Base-by-base conservation (phyloP, 2,329 filamentous ascomycete genomes). In the Triangularia setosa region DNA sequence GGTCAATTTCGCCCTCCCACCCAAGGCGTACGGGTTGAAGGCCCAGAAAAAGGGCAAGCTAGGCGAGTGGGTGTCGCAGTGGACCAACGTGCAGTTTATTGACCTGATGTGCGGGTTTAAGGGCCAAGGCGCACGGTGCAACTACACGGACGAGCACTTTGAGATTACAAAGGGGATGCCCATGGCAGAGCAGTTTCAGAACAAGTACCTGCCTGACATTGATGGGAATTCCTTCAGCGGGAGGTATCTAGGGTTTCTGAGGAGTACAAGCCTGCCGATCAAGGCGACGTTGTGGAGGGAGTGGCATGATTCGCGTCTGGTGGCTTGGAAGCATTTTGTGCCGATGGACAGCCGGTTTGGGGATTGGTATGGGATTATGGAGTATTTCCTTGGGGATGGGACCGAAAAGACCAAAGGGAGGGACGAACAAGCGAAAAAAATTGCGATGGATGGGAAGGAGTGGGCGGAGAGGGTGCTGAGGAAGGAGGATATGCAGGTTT, bases 311-410 rank as follows among this genome's bases (percentile, higher is more conserved):
- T 84, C 83, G 54, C 82, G 91, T 2, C 79, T 94, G 1, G 79
- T 92, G 1, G 83, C 90, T 0, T 95, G 91, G 91, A 86, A 87
- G 71, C 91, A 95, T 75, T 94, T 91, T 70, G 87, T 93, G 1
- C 91, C 91, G 16, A 87, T 94, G 83, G 89, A 93, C 73, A 90
- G 85, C 71, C 84, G 87, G 1, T 93, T 88, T 71, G 78, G 84
- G 35, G 91, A 93, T 69, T 83, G 90, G 70, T 93, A 87, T 66
- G 87, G 85, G 53, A 87, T 92, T 62, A 82, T 92, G 81, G 86
- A 90, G 64, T 93, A 91, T 72, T 92, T 93, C 71, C 72, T 91
- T 4, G 88, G 88, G 1, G 87, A 88, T 69, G 72, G 75, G 23
- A 30, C 23, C n/a, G 12, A 54, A 16, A 8, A 74, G 75, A 4